Conservation (phyloP, 2,329 filamentous ascomycete genomes). For the Tricladium varicosporioides region DNA sequence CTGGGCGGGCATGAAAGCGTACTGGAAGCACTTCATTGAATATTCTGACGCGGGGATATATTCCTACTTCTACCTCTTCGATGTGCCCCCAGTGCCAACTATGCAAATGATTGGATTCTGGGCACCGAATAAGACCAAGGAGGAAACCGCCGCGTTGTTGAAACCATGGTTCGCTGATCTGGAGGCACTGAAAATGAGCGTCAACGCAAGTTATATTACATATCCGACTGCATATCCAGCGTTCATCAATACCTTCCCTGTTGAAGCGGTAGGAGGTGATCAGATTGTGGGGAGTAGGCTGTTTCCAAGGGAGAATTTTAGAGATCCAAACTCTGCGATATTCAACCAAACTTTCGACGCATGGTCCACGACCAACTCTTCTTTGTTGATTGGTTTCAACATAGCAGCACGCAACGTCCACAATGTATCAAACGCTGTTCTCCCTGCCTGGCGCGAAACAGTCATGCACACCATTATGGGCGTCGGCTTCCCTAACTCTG, state of each 20-base stretch:
- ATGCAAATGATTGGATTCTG: slow-evolving; percentile 34
- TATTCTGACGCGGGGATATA: slow-evolving; percentile 35
- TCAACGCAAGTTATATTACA: slow-evolving; percentile 15
- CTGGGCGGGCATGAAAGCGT: slow-evolving; percentile 51
- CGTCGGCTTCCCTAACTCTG: slow-evolving; percentile 10
- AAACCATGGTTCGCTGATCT: slow-evolving; percentile 41
- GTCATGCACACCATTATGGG: neutral
- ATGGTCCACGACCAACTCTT: neutral
- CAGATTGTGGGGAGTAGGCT: neutral
- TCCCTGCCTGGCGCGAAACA: neutral
- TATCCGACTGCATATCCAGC: slow-evolving; percentile 25
- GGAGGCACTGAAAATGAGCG: slow-evolving; percentile 26
- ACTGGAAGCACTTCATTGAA: slow-evolving; percentile 43
- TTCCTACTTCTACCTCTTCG: slow-evolving; percentile 24
- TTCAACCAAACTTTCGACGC: neutral
- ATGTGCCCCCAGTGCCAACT: slow-evolving; percentile 34
- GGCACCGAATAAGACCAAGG: slow-evolving; percentile 32
- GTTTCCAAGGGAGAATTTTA: neutral
- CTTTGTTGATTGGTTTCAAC: too few species aligned
- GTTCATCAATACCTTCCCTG: slow-evolving; percentile 41
- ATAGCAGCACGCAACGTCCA: neutral
- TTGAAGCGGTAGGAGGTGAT: slow-evolving; percentile 25
- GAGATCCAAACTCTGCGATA: neutral
- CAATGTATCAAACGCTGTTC: neutral
- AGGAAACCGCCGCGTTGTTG: slow-evolving; percentile 30